Evolutionary conservation across 176 grass and related monocot species (phyloP), one percentile per base, ranked within the genome.

Genomic region (Pontederia crassipes): DNA sequence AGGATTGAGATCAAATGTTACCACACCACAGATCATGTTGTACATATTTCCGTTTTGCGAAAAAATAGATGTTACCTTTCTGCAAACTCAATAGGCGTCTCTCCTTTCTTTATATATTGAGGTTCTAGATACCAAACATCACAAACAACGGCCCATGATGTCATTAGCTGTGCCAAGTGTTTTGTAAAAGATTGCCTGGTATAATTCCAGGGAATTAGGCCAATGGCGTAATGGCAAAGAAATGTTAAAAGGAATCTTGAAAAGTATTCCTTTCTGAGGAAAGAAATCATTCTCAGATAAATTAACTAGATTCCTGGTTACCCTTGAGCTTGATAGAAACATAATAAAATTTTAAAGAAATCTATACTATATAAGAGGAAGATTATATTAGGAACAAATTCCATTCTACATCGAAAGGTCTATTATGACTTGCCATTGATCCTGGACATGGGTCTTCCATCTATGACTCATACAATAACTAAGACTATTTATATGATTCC

Each of bases 61-160:
- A 49, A 0, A 50, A 52, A 73, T 26, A 58, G 46, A 70, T 72
- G 52, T 64, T 59, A 98, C 93, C 93, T 92, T 85, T 98, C 93
- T 80, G 93, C 88, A 88, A 98, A 98, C 63, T 83, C 79, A 56
- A 98, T 98, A 32, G 93, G 45, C 26, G 81, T 88, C 83, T 98
- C 87, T 57, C 87, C 93, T 48, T 83, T 76, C 66, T 57, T 77
- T 46, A 88, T 57, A 71, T 91, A 98, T 29, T 98, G 93, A 83
- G 93, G 93, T 66, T 88, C 87, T 71, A 98, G 78, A 49, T 92
- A 98, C 93, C 93, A 98, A 65, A 98, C 93, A 81, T 98, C 87
- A 83, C 93, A 98, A 45, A 98, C 93, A 62, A 98, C 93, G 55
- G 93, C 93, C 93, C 93, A 98, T 13, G 93, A 98, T 74, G 87